Percentiles rank a stretch among this genome's conserved stretches.
Conservation (phyloP, 371 early-diverging fungal species). For the Mucor irregularis region DNA sequence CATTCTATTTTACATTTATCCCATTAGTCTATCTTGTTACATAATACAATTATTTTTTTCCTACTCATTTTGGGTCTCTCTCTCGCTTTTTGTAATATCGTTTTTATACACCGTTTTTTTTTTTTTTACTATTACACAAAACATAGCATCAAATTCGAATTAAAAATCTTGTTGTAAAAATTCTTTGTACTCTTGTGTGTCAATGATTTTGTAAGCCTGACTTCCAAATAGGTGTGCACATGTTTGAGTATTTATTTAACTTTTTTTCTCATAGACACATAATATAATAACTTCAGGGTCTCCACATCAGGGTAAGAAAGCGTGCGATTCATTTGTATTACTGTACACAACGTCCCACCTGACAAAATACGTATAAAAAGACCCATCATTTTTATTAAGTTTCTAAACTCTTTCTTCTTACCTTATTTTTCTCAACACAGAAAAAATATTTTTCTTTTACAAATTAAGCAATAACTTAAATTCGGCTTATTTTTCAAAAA, state of each 20-base stretch:
- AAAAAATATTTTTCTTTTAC: too few relatives aligned
- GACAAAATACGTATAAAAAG: conserved; percentile 6
- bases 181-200: background rate
- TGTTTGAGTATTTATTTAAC: background rate
- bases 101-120: background rate
- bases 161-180: background rate
- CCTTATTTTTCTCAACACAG: background rate
- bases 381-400: background rate
- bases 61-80: background rate
- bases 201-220: background rate
- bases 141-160: background rate
- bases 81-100: background rate
- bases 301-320: conserved; percentile 25
- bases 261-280: conserved; percentile 4
- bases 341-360: conserved; percentile 17
- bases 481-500: conserved; percentile 2
- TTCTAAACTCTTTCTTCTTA: background rate
- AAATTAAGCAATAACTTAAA: too few relatives aligned
- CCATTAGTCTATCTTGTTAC: conserved; percentile 3
- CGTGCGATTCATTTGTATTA: conserved; percentile 12
- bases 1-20: background rate
- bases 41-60: conserved; percentile 2
- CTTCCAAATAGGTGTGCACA: background rate
- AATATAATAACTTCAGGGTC: conserved; percentile 23
- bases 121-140: background rate